Evolutionary conservation across 768 basidiomycete genomes (phyloP).

Genomic region (Lyophyllum semitale): DNA sequence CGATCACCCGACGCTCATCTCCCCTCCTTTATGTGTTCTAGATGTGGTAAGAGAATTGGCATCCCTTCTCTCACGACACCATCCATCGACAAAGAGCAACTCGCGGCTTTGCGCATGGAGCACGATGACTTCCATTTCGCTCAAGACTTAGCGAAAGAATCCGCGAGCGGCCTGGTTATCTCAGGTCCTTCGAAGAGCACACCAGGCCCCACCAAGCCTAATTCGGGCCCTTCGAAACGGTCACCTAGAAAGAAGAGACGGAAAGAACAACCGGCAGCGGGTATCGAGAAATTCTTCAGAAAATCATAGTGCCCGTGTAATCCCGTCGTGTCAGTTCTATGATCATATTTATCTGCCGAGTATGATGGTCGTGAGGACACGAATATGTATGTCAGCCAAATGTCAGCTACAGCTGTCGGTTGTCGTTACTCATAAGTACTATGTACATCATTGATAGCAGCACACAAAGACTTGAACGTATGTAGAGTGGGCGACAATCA

Average conservation of each 20-base stretch:
- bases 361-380: conserved; percentile 15
- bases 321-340: background rate
- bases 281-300: conserved; percentile 23
- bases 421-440: background rate
- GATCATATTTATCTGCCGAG: background rate
- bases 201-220: background rate
- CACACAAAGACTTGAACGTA: background rate
- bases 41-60: conserved; percentile 53
- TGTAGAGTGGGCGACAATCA: background rate
- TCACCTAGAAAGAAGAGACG: conserved; percentile 21
- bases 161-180: conserved; percentile 21
- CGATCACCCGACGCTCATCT: conserved; percentile 4
- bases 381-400: conserved; percentile 1
- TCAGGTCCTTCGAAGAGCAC: conserved; percentile 14
- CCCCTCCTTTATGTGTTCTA: conserved; percentile 54
- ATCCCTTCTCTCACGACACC: conserved; percentile 21
- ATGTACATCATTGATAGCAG: background rate
- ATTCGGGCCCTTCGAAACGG: conserved; percentile 4
- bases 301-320: conserved; percentile 4
- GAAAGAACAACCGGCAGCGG: conserved; percentile 6
- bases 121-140: conserved; percentile 93
- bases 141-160: conserved; percentile 62
- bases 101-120: conserved; percentile 57
- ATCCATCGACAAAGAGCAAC: conserved; percentile 33
- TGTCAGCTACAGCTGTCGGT: background rate